Evolutionary conservation across 140 eudicot species (phyloP).

Genomic region (Erigeron philadelphicus): DNA sequence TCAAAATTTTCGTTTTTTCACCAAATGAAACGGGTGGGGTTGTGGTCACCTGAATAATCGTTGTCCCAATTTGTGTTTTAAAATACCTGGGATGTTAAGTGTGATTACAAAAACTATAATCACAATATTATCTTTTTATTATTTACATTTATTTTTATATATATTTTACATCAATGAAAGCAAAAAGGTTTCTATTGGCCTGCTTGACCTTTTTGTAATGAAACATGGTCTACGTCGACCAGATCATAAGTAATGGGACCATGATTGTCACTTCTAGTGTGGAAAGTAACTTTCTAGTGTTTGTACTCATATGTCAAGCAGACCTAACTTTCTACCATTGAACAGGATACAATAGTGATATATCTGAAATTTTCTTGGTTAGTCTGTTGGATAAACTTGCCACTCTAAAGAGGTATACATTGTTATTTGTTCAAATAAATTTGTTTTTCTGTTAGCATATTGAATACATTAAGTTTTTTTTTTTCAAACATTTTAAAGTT

Average conservation of each 20-base stretch:
- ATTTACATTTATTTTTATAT: no score
- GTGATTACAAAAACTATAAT: not conserved
- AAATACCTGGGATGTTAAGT: not conserved
- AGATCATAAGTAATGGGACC: not conserved
- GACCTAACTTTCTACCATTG: slow-evolving; percentile 17
- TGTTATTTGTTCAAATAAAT: not conserved
- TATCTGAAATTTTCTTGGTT: slow-evolving; percentile 55
- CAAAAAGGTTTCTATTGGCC: not conserved
- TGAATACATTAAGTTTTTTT: not conserved
- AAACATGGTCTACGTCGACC: not conserved
- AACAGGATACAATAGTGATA: slow-evolving; percentile 70
- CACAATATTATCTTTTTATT: not conserved
- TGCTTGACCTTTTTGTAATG: not conserved
- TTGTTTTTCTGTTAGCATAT: not conserved
- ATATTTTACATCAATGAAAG: no score
- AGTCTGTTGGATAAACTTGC: slow-evolving; percentile 65
- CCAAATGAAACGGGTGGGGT: not conserved
- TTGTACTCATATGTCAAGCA: not conserved
- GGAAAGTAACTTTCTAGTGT: not conserved
- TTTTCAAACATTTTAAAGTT: not conserved
- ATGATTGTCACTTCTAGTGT: not conserved
- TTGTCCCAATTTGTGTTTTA: not conserved
- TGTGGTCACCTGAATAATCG: not conserved
- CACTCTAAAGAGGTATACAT: slow-evolving; percentile 49
- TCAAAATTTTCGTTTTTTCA: not conserved